A percentile compares a stretch with the other conserved stretches of the same genome.
phyloP scores from a whole-genome alignment of 2,329 filamentous ascomycete genomes.

The Colletotrichum kahawae region DNA sequence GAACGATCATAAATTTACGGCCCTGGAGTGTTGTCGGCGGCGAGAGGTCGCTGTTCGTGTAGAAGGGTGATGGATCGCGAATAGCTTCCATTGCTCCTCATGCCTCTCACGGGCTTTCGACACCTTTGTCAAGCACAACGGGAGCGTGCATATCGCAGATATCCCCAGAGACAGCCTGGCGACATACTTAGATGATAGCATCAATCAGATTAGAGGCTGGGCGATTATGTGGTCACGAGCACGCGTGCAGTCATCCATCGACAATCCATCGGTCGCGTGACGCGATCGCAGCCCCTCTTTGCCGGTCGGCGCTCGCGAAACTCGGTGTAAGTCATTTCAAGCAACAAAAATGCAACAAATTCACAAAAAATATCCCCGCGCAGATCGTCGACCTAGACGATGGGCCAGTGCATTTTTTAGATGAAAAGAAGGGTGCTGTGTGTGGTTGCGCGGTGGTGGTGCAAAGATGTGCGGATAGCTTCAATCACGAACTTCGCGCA shows the following conservation, averaged over 20 bases:
- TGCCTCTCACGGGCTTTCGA: neutral
- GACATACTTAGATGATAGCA: neutral
- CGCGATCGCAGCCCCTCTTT: neutral
- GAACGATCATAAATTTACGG: neutral
- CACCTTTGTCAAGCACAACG: neutral
- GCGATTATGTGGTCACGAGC: neutral
- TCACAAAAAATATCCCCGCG: conserved; percentile 5
- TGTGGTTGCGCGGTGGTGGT: conserved; percentile 11
- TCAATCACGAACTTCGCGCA: conserved; percentile 9
- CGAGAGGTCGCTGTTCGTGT: neutral
- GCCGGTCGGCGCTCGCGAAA: conserved; percentile 8
- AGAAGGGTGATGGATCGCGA: neutral
- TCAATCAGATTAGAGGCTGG: neutral
- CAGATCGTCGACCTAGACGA: conserved; percentile 10
- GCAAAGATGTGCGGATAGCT: conserved; percentile 23
- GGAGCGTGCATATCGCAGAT: neutral
- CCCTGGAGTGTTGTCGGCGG: neutral
- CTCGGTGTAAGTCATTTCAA: conserved; percentile 22
- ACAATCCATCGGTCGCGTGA: conserved; percentile 8
- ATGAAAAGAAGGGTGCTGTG: neutral
- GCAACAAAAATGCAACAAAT: conserved; percentile 9
- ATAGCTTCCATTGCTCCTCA: conserved; percentile 10
- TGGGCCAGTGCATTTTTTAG: neutral
- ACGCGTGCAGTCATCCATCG: neutral
- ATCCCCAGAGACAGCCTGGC: neutral